A percentile compares a stretch with the other conserved stretches of the same genome.
phyloP scores from a whole-genome alignment of 257 asterid species.

The Catharanthus roseus region DNA sequence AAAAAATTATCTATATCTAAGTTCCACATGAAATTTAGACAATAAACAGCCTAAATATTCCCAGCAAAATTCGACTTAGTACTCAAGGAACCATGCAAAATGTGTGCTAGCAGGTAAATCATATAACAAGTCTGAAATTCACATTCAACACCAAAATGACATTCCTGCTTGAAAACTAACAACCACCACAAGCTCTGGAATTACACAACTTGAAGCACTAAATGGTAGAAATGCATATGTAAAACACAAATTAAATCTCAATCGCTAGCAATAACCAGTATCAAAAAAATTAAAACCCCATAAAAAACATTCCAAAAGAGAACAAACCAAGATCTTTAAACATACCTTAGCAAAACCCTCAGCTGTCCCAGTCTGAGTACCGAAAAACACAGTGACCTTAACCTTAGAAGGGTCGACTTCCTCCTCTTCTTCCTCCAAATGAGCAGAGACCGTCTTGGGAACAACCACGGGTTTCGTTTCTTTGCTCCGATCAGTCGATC shows the following conservation, averaged over 20 bases:
- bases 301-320: neutral
- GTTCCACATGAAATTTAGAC: neutral
- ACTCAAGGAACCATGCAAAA: neutral
- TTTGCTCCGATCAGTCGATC: conserved; percentile 48
- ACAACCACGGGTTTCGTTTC: conserved; percentile 39
- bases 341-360: conserved; percentile 79
- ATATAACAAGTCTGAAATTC: neutral
- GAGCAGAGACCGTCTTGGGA: conserved; percentile 29
- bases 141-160: neutral
- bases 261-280: neutral
- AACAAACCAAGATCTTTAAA: conserved; percentile 10
- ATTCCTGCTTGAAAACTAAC: neutral
- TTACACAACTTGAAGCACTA: neutral
- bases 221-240: neutral
- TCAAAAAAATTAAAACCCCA: neutral
- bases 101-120: neutral
- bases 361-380: conserved; percentile 87
- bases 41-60: neutral
- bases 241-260: neutral
- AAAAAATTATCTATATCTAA: neutral
- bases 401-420: conserved; percentile 51
- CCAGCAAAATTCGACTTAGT: neutral
- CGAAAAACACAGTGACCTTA: conserved; percentile 55
- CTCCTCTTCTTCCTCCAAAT: conserved; percentile 42
- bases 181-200: neutral